Percentiles rank a stretch among this genome's conserved stretches.
These are phyloP conservation scores for Cavenderia fasciculata DNA, from an alignment of 78 protist species.

Conservation along the genomic window DNA sequence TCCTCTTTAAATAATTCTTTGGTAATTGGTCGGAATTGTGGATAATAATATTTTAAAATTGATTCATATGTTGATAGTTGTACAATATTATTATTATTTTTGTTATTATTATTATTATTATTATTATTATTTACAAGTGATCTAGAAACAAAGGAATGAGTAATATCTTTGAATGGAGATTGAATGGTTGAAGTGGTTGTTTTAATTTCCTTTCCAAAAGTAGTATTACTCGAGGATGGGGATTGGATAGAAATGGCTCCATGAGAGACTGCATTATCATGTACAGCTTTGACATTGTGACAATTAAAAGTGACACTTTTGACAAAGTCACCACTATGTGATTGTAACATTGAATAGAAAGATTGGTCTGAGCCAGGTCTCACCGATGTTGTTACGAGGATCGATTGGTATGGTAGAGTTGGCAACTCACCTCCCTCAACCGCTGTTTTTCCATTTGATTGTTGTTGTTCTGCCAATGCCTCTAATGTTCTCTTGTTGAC, in stretches of 20 bases:
- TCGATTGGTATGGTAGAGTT: constrained; percentile 9
- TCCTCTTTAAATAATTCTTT: no score
- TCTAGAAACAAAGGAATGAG: constrained; percentile 33
- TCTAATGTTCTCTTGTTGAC: background rate
- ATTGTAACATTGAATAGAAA: constrained; percentile 5
- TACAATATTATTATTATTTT: background rate
- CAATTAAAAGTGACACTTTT: constrained; percentile 52
- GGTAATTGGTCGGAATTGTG: no score
- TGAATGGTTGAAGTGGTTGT: background rate
- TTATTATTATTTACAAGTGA: background rate
- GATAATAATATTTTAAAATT: no score
- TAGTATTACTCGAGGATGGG: background rate
- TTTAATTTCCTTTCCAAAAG: background rate
- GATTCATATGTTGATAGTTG: no score
- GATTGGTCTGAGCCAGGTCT: background rate
- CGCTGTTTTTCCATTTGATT: background rate
- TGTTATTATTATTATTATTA: no score
- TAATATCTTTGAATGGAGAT: constrained; percentile 57
- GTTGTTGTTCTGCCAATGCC: background rate
- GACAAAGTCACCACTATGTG: constrained; percentile 61
- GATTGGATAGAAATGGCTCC: constrained; percentile 23
- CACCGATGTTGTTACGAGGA: constrained; percentile 27
- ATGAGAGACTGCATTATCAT: constrained; percentile 5
- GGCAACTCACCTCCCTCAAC: background rate
- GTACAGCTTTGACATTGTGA: background rate